Conservation (phyloP, 768 basidiomycete species). For the Cyclocybe aegerita region DNA sequence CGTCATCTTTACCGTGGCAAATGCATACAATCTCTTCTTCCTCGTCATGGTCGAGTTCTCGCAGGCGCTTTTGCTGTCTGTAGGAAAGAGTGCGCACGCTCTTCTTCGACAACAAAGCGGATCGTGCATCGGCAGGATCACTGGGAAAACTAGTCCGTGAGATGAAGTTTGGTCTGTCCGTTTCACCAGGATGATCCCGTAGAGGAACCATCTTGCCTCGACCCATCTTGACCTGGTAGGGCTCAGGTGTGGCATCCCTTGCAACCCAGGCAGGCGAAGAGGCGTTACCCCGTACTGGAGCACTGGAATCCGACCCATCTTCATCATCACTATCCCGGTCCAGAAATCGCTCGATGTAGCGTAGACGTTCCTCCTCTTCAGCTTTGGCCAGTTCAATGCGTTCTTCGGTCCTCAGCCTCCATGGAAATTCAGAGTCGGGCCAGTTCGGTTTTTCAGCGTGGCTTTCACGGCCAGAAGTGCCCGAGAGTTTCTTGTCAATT, state of each 20-base stretch:
- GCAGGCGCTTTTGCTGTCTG: conserved; percentile 44
- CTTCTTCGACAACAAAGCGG: conserved; percentile 70
- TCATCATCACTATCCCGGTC: conserved; percentile 71
- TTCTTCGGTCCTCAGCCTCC: conserved; percentile 63
- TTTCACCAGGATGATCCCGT: conserved; percentile 36
- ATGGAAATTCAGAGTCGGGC: conserved; percentile 80
- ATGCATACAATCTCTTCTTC: conserved; percentile 60
- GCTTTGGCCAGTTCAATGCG: conserved; percentile 49
- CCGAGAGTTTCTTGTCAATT: conserved; percentile 30
- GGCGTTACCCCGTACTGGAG: conserved; percentile 16
- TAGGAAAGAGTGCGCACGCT: conserved; percentile 62
- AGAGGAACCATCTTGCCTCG: conserved; percentile 65
- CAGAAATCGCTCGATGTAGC: conserved; percentile 69
- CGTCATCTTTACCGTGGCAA: conserved; percentile 67
- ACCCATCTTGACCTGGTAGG: conserved; percentile 34
- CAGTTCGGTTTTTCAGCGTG: conserved; percentile 60
- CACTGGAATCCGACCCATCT: conserved; percentile 35
- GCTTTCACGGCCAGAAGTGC: conserved; percentile 23
- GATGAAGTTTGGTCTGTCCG: conserved; percentile 15
- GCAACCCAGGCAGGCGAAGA: conserved; percentile 2
- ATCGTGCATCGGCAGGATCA: conserved; percentile 77
- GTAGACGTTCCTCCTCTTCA: conserved; percentile 59
- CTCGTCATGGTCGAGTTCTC: conserved; percentile 30
- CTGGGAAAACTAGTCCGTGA: conserved; percentile 45
- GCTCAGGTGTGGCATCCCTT: conserved; percentile 16